A percentile compares a stretch with the other conserved stretches of the same genome.
Evolutionary conservation across 148 eudicot genomes (phyloP).

Genomic region (Cornus controversa): DNA sequence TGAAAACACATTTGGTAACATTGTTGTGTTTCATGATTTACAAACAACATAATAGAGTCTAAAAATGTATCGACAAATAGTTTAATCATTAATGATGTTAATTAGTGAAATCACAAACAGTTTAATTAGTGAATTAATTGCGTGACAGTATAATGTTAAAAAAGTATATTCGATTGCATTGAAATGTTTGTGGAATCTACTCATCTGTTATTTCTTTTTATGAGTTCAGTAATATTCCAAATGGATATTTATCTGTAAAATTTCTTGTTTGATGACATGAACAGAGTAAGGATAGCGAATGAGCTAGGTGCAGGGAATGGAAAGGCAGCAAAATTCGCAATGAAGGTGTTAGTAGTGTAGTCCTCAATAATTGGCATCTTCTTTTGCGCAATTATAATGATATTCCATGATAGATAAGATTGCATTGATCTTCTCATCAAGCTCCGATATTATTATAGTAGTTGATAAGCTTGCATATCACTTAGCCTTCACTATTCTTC

Average conservation of each 20-base stretch:
- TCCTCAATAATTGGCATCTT: slow-evolving; percentile 32
- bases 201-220: too few relatives aligned
- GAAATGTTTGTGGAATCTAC: too few relatives aligned
- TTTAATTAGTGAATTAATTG: too few relatives aligned
- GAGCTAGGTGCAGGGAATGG: slow-evolving; percentile 51
- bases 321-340: slow-evolving; percentile 46
- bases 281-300: slow-evolving; percentile 48
- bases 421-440: slow-evolving; percentile 30
- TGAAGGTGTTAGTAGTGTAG: slow-evolving; percentile 27
- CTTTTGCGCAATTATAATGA: slow-evolving; percentile 27
- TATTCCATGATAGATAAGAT: slow-evolving; percentile 29
- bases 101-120: too few relatives aligned
- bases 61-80: too few relatives aligned
- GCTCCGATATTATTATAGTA: slow-evolving; percentile 23
- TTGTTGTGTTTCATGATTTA: too few relatives aligned
- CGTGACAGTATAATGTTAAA: too few relatives aligned
- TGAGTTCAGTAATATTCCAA: background rate
- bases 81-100: too few relatives aligned
- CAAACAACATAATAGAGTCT: too few relatives aligned
- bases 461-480: slow-evolving; percentile 30
- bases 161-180: too few relatives aligned
- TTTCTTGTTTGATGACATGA: background rate
- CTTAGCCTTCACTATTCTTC: slow-evolving; percentile 43
- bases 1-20: too few relatives aligned
- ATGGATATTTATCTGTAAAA: background rate